Base-by-base conservation (phyloP, 306 rosid genomes). In the Psophocarpus tetragonolobus region DNA sequence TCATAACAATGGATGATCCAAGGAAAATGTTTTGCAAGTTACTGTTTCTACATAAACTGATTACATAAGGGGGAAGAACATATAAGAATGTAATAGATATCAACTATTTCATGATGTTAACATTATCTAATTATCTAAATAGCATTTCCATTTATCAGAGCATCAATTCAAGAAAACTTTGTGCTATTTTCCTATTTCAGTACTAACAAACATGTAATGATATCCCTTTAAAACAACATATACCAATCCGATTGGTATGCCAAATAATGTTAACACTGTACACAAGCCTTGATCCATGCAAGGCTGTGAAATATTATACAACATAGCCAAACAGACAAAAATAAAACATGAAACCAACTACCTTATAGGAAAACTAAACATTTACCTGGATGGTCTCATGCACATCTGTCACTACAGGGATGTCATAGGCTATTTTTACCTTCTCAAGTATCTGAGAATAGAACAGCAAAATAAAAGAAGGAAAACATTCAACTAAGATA, bases 331-430 rank as follows among this genome's bases (percentile, higher is more conserved):
- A 63, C 51, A 47, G 42, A 45, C 26, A 63, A 64, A 47, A 72
- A 6, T 23, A 61, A 44, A 44, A 74, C 39, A 63, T 14, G 30
- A 64, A 54, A 71, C 15, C 5, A 44, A 38, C 20, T 71, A n/a
- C 65, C 42, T 13, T 57, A 20, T 53, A 33, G 53, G 41, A 63
- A 68, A 73, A 45, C 38, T 61, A 80, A 61, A 17, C 5, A 24
- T 61, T 79, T 87, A 92, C 97, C 94, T 92, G 97, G 73, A 33
- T 68, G 30, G 84, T 23, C 87, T 95, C 96, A 0, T 92, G 97
- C 66, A 95, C 99, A 82, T 95, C 97, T 69, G 97, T 95, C 87
- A 92, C 88, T 50, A 95, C 74, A 60, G 97, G 99, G 71, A 95
- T 38, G 87, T 92, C 97, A 33, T 91, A 95, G 5, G 97, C 93